These are phyloP conservation scores for Penicillium corylophilum DNA, from an alignment of 2,329 filamentous ascomycete genomes.

Conservation along the genomic window DNA sequence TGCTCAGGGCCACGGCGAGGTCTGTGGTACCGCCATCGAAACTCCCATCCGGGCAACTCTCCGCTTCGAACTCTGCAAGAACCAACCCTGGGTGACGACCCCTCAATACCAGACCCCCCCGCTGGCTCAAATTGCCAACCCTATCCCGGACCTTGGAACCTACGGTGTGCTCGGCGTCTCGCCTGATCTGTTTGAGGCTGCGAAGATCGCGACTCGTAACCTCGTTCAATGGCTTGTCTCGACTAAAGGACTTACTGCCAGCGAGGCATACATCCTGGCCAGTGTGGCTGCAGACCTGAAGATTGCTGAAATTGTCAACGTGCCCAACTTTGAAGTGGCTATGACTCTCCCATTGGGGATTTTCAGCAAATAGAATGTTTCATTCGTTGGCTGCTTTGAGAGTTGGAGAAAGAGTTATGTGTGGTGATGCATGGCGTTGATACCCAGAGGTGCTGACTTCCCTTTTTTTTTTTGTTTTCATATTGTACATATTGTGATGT, in stretches of 20 bases:
- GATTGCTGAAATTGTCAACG: slow-evolving; percentile 55
- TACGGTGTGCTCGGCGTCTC: slow-evolving; percentile 53
- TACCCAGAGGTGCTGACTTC: slow-evolving; percentile 13
- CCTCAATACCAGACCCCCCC: slow-evolving; percentile 50
- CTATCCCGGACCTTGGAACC: slow-evolving; percentile 37
- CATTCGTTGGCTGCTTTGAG: neutral
- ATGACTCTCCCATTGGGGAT: slow-evolving; percentile 52
- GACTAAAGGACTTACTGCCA: slow-evolving; percentile 47
- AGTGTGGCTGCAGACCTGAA: slow-evolving; percentile 53
- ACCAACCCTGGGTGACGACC: slow-evolving; percentile 47
- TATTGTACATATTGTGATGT: slow-evolving; percentile 10
- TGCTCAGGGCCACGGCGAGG: slow-evolving; percentile 56
- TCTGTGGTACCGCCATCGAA: slow-evolving; percentile 59
- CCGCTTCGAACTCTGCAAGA: slow-evolving; percentile 50
- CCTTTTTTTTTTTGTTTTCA: slow-evolving; percentile 2
- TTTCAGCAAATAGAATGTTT: slow-evolving; percentile 64
- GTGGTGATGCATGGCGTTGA: slow-evolving; percentile 11
- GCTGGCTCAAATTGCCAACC: slow-evolving; percentile 21
- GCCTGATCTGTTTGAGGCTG: slow-evolving; percentile 49
- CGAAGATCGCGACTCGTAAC: slow-evolving; percentile 50
- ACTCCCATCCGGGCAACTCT: slow-evolving; percentile 52
- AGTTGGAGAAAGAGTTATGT: neutral
- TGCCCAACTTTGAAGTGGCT: slow-evolving; percentile 55
- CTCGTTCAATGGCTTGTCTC: slow-evolving; percentile 51
- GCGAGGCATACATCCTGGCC: slow-evolving; percentile 55